Evolutionary conservation across 2,329 filamentous ascomycete genomes (phyloP).

Genomic region (Emmonsiellopsis sp.): DNA sequence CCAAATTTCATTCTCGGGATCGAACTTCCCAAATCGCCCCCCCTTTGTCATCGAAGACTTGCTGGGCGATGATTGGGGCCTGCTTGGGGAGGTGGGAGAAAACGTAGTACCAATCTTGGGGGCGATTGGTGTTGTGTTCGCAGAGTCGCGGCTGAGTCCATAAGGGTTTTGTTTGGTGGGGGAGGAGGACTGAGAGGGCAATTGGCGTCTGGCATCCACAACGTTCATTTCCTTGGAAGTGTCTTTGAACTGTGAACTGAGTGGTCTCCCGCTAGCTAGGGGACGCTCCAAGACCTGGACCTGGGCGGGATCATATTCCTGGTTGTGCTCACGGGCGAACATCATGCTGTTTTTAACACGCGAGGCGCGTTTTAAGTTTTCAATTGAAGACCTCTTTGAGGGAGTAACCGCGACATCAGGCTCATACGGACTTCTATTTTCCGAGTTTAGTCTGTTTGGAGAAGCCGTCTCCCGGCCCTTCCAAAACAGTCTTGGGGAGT

Average conservation of each 20-base stretch:
- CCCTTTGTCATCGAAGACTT: slow-evolving; percentile 77
- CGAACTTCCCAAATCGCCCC: slow-evolving; percentile 53
- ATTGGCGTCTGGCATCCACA: slow-evolving; percentile 11
- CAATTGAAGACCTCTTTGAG: slow-evolving; percentile 79
- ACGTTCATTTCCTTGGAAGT: slow-evolving; percentile 55
- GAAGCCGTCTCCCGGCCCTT: slow-evolving; percentile 63
- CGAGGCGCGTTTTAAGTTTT: slow-evolving; percentile 88
- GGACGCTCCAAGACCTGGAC: slow-evolving; percentile 74
- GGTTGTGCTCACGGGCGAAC: slow-evolving; percentile 83
- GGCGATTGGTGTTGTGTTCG: background rate
- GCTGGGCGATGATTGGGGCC: slow-evolving; percentile 64
- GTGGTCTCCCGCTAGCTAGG: slow-evolving; percentile 53
- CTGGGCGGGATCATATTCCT: slow-evolving; percentile 80
- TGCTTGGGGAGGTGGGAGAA: slow-evolving; percentile 45
- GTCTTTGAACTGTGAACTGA: slow-evolving; percentile 55
- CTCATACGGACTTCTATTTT: slow-evolving; percentile 58
- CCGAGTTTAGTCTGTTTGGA: slow-evolving; percentile 53
- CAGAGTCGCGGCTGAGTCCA: background rate
- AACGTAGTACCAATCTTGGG: slow-evolving; percentile 1
- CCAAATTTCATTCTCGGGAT: slow-evolving; percentile 60
- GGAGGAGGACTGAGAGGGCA: slow-evolving; percentile 9
- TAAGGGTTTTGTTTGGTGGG: background rate
- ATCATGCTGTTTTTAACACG: slow-evolving; percentile 98
- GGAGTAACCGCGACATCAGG: slow-evolving; percentile 59
- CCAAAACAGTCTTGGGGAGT: slow-evolving; percentile 86